Base-by-base conservation (phyloP, 2,329 filamentous ascomycete genomes). In the Ophiostoma ips region DNA sequence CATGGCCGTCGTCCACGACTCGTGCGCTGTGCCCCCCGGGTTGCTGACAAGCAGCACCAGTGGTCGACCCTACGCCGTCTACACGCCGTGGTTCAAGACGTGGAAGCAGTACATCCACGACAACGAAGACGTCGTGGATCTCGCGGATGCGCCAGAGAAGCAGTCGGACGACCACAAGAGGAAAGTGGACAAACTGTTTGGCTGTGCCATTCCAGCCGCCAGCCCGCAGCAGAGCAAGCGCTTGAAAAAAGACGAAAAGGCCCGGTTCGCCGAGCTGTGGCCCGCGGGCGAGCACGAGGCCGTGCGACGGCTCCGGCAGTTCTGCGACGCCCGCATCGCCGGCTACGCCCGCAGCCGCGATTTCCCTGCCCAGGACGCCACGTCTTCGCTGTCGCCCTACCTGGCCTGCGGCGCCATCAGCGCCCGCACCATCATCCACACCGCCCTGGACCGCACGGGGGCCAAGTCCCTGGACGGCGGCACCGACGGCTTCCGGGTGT, bases 51-150 rank as follows among this genome's bases (percentile, higher is more conserved):
- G 73, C 8, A 86, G 73, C 5, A 81, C 84, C 3, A 66, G 72
- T 3, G 87, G 87, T 2, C 86, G 77, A 50, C 86, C 90, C 58
- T 94, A 92, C 58, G 77, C 85, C 0, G 86, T 95, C 1, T 95
- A 92, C 58, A 79, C 73, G 2, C 89, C 87, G 0, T 95, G 87
- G 87, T 90, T 76, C 61, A 73, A 80, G 15, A 60, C 83, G 0
- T 95, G 88, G 87, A 65, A 88, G 19, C 74, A 76, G 4, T 76
- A 89, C 57, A 59, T 94, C 5, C 81, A 89, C 53, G 70, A 74
- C 3, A 79, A 94, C 55, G 75, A 76, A 0, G 73, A 86, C 13
- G 66, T 87, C 0, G 66, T 94, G 0, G 71, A 82, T 34, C 64
- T 78, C 2, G 78, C 72, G 5, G 75, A 81, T 0, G 64, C 71